phyloP scores from a whole-genome alignment of 768 basidiomycete genomes.

The Lentinula detonsa region DNA sequence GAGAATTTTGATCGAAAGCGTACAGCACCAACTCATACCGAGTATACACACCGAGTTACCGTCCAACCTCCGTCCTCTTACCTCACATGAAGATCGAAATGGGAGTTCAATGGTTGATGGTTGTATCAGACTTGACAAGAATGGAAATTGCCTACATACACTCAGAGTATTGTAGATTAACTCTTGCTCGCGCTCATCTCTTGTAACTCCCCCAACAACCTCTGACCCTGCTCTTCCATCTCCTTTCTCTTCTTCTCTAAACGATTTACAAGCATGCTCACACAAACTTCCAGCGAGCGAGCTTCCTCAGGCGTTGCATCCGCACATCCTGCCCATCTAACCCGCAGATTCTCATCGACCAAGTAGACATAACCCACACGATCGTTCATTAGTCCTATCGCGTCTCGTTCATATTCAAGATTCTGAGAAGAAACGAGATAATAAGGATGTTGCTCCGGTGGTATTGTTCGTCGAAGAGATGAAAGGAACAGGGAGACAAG shows the following conservation, averaged over 20 bases:
- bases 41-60: too few relatives aligned
- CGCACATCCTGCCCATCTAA: conserved; percentile 91
- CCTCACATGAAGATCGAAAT: too few relatives aligned
- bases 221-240: background rate
- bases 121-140: too few relatives aligned
- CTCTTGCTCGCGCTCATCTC: too few relatives aligned
- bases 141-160: too few relatives aligned
- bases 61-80: too few relatives aligned
- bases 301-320: conserved; percentile 75
- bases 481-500: conserved; percentile 82
- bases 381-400: conserved; percentile 84
- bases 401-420: conserved; percentile 80
- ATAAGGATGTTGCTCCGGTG: conserved; percentile 54
- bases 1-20: too few relatives aligned
- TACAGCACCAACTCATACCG: too few relatives aligned
- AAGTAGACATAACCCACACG: conserved; percentile 91
- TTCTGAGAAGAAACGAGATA: conserved; percentile 82
- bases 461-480: conserved; percentile 62
- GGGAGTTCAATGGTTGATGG: too few relatives aligned
- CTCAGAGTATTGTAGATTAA: too few relatives aligned
- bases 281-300: conserved; percentile 60
- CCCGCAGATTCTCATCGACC: conserved; percentile 75
- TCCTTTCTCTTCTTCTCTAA: conserved; percentile 24
- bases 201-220: background rate
- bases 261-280: conserved; percentile 62